These are phyloP conservation scores for Thelonectria rubi DNA, from an alignment of 2,329 filamentous ascomycete genomes.

Conservation along the genomic window DNA sequence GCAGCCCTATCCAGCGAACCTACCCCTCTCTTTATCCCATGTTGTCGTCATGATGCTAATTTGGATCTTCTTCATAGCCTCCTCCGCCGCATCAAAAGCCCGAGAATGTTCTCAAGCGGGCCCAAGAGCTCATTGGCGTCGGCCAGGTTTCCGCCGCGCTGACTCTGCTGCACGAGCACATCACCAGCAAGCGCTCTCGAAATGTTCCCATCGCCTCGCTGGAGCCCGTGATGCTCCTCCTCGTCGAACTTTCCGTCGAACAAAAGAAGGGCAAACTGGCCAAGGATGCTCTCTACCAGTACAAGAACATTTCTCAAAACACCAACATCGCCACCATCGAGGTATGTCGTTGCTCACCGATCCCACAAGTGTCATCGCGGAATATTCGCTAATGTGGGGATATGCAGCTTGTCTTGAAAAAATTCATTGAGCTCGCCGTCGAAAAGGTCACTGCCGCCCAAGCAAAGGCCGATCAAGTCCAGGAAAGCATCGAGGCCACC, in stretches of 20 bases:
- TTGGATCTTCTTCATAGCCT: constrained; percentile 65
- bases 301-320: constrained; percentile 99
- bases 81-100: constrained; percentile 97
- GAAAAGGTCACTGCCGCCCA: constrained; percentile 96
- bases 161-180: constrained; percentile 97
- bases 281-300: constrained; percentile 98
- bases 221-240: constrained; percentile 97
- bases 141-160: constrained; percentile 92
- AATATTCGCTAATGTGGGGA: constrained; percentile 33
- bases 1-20: constrained; percentile 31
- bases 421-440: constrained; percentile 96
- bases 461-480: constrained; percentile 93
- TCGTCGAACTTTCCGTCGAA: constrained; percentile 96
- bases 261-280: constrained; percentile 97
- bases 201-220: constrained; percentile 96
- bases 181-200: constrained; percentile 96
- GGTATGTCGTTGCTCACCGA: constrained; percentile 58
- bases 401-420: constrained; percentile 84
- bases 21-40: constrained; percentile 45
- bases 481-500: constrained; percentile 83
- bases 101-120: constrained; percentile 98
- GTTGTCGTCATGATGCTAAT: constrained; percentile 42
- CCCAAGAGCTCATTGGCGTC: constrained; percentile 98
- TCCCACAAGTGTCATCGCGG: constrained; percentile 9
- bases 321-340: constrained; percentile 98